These are phyloP conservation scores for Colletotrichum phormii DNA, from an alignment of 2,329 filamentous ascomycete genomes.

Conservation along the genomic window DNA sequence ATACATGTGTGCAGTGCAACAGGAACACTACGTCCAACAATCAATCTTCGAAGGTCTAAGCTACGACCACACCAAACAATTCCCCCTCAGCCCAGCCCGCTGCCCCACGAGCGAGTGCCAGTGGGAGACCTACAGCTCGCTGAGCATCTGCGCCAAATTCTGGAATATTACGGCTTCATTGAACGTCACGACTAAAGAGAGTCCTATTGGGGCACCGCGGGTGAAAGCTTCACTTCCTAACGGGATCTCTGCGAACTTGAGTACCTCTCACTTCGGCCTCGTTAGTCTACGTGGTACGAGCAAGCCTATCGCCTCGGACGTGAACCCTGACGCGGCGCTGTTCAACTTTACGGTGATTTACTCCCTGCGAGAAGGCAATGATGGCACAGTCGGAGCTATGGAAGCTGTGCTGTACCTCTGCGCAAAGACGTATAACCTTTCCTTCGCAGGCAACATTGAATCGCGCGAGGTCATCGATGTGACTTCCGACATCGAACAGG, in stretches of 20 bases:
- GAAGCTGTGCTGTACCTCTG: conserved; percentile 37
- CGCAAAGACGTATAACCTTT: conserved; percentile 31
- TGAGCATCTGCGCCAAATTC: conserved; percentile 16
- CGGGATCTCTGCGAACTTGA: not conserved
- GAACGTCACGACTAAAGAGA: not conserved
- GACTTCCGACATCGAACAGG: not conserved
- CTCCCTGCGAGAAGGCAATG: not conserved
- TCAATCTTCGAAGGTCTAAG: conserved; percentile 15
- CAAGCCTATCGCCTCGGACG: not conserved
- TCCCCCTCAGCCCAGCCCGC: conserved; percentile 5
- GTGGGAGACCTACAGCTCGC: not conserved
- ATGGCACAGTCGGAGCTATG: conserved; percentile 4
- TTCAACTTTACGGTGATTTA: conserved; percentile 22
- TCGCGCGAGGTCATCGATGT: conserved; percentile 3
- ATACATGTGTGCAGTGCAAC: not conserved
- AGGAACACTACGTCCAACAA: not conserved
- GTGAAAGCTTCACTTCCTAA: not conserved
- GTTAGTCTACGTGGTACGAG: not conserved
- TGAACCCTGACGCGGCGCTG: conserved; percentile 4
- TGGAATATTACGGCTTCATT: not conserved
- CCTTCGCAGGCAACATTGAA: conserved; percentile 2
- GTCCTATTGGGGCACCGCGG: not conserved
- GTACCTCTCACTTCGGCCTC: not conserved
- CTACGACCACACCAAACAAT: not conserved
- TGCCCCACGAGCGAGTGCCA: conserved; percentile 13